These are phyloP conservation scores for Fraxinus pennsylvanica DNA, from an alignment of 257 asterid species.

Conservation along the genomic window DNA sequence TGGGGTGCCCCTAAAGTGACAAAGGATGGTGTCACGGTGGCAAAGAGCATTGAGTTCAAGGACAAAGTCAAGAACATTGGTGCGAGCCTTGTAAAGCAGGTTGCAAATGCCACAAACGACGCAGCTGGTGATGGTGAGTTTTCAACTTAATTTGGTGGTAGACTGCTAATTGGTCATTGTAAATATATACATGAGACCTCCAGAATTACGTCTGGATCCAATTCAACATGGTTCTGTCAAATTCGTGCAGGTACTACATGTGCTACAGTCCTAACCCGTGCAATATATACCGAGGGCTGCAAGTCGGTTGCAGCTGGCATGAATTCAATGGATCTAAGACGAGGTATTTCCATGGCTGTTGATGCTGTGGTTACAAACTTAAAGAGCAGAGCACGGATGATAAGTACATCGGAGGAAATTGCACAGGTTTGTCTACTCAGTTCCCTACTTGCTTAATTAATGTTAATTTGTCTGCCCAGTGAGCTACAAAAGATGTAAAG, in stretches of 20 bases:
- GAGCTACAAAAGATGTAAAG: neutral
- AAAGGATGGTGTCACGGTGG: slow-evolving; percentile 97
- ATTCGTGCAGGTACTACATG: slow-evolving; percentile 76
- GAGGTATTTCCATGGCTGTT: slow-evolving; percentile 89
- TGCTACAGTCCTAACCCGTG: slow-evolving; percentile 95
- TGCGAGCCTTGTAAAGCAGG: slow-evolving; percentile 97
- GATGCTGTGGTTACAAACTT: slow-evolving; percentile 83
- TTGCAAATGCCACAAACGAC: slow-evolving; percentile 97
- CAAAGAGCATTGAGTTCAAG: slow-evolving; percentile 91
- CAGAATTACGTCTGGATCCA: neutral
- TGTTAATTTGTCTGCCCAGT: neutral
- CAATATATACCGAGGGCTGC: slow-evolving; percentile 91
- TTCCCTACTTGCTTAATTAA: neutral
- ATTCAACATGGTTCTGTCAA: neutral
- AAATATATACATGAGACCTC: neutral
- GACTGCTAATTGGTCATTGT: neutral
- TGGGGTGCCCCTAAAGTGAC: slow-evolving; percentile 99
- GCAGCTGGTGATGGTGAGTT: slow-evolving; percentile 96
- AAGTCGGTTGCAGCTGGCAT: slow-evolving; percentile 98
- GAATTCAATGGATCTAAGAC: slow-evolving; percentile 97
- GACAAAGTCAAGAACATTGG: slow-evolving; percentile 87
- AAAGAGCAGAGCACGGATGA: slow-evolving; percentile 96
- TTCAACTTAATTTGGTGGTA: neutral
- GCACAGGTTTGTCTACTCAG: slow-evolving; percentile 70
- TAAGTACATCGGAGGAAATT: slow-evolving; percentile 96